A percentile compares a stretch with the other conserved stretches of the same genome.
Conservation (phyloP, 2,329 filamentous ascomycete genomes). For the Ceratocystiopsis brevicomis region DNA sequence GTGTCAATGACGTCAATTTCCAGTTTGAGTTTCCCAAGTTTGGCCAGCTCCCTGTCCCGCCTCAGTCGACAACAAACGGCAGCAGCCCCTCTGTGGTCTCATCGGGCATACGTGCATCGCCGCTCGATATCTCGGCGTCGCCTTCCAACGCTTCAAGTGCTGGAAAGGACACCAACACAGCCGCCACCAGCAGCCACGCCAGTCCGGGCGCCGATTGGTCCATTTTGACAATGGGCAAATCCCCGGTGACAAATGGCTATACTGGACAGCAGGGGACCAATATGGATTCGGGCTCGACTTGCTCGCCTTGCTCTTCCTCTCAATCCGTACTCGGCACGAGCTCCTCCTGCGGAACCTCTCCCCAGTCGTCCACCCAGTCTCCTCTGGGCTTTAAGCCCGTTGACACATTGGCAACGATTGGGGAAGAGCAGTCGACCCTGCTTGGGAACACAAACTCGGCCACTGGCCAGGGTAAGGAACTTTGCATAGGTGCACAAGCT, state of each 20-base stretch:
- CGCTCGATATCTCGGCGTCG: conserved; percentile 3
- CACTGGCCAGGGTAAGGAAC: too few relatives aligned
- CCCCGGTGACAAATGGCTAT: conserved; percentile 27
- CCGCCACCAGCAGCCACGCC: conserved; percentile 13
- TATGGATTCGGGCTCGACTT: conserved; percentile 34
- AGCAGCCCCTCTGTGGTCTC: conserved; percentile 6
- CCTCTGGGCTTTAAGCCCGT: conserved; percentile 45
- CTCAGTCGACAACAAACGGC: conserved; percentile 12
- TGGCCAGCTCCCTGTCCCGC: conserved; percentile 45
- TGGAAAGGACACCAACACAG: conserved; percentile 8
- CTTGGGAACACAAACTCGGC: conserved; percentile 21
- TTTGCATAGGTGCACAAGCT: too few relatives aligned
- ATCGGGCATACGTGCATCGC: neutral
- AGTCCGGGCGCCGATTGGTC: conserved; percentile 15
- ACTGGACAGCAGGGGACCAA: conserved; percentile 26
- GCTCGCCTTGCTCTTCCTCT: conserved; percentile 45
- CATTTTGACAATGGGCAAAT: conserved; percentile 36
- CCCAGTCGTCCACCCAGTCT: conserved; percentile 56
- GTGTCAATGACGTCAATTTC: conserved; percentile 60
- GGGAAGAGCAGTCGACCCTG: conserved; percentile 39
- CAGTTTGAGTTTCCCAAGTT: conserved; percentile 95
- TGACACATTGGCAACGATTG: conserved; percentile 45
- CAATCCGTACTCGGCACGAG: conserved; percentile 39
- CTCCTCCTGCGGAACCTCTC: conserved; percentile 58
- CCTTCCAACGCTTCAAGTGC: conserved; percentile 12